phyloP scores from a whole-genome alignment of 805 yeast species.

The Suhomyces prunicola region DNA sequence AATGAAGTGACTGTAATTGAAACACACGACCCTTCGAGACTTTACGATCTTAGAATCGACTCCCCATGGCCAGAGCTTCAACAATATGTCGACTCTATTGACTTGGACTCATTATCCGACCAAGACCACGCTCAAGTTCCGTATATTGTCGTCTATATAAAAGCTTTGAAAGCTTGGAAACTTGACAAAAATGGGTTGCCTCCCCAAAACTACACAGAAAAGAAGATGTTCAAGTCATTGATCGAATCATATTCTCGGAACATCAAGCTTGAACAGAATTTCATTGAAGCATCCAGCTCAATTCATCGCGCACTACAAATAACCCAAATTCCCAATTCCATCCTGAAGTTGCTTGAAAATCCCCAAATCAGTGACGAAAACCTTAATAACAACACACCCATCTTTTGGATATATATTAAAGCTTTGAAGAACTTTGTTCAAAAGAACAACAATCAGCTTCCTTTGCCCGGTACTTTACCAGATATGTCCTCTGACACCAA shows the following conservation, averaged over 20 bases:
- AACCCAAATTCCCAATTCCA: conserved; percentile 32
- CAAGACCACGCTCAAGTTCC: conserved; percentile 62
- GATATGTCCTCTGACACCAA: conserved; percentile 84
- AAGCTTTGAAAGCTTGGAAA: conserved; percentile 48
- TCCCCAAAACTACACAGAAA: conserved; percentile 40
- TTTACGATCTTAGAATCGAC: conserved; percentile 66
- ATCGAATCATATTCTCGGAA: conserved; percentile 41
- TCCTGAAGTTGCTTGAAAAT: conserved; percentile 20
- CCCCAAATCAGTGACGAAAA: conserved; percentile 17
- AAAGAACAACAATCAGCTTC: conserved; percentile 43
- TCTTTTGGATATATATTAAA: conserved; percentile 61
- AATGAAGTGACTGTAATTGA: conserved; percentile 67
- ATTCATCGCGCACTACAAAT: conserved; percentile 36
- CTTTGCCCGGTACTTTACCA: conserved; percentile 72
- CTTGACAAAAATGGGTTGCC: conserved; percentile 22
- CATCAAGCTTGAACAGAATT: conserved; percentile 50
- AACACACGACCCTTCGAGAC: conserved; percentile 61
- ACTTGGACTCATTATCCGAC: conserved; percentile 44
- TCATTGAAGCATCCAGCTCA: conserved; percentile 35
- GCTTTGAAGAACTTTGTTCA: conserved; percentile 53
- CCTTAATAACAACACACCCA: conserved; percentile 16
- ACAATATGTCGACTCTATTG: conserved; percentile 48
- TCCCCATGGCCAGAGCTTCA: conserved; percentile 69
- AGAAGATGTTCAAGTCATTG: conserved; percentile 34
- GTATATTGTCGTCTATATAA: conserved; percentile 57